phyloP scores from a whole-genome alignment of 2,329 filamentous ascomycete species.

The Talaromyces pinophilus region DNA sequence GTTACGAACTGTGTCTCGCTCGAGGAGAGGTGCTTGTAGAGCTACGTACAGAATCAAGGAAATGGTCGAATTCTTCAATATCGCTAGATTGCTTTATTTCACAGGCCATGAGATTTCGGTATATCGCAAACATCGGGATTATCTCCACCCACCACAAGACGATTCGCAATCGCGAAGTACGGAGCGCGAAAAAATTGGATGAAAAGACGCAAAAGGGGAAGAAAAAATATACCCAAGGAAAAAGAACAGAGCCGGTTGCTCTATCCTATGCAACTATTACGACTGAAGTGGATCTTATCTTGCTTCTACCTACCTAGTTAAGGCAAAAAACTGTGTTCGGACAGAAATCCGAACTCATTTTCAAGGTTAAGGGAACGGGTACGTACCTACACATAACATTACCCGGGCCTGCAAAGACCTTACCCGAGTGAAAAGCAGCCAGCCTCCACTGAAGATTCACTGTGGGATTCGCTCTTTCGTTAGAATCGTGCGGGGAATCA shows the following conservation, averaged over 20 bases:
- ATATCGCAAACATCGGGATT: background rate
- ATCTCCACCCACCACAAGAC: background rate
- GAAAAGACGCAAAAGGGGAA: background rate
- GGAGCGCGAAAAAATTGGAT: background rate
- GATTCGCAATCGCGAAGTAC: background rate
- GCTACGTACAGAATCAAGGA: background rate
- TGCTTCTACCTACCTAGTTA: constrained; percentile 9
- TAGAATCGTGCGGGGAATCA: too few species aligned
- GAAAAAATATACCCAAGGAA: background rate
- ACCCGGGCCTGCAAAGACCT: background rate
- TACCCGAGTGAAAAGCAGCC: background rate
- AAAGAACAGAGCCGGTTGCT: background rate
- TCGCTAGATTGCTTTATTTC: background rate
- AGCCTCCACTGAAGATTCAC: background rate
- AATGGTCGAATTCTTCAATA: background rate
- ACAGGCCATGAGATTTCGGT: background rate
- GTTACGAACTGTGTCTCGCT: background rate
- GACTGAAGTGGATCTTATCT: constrained; percentile 5
- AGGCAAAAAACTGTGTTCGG: constrained; percentile 7
- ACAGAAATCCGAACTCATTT: constrained; percentile 8
- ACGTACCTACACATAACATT: background rate
- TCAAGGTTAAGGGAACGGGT: constrained; percentile 3
- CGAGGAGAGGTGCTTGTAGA: background rate
- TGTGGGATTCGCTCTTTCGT: background rate
- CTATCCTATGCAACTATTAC: constrained; percentile 6